phyloP scores from a whole-genome alignment of 331 rosid species.

The Arachis monticola region DNA sequence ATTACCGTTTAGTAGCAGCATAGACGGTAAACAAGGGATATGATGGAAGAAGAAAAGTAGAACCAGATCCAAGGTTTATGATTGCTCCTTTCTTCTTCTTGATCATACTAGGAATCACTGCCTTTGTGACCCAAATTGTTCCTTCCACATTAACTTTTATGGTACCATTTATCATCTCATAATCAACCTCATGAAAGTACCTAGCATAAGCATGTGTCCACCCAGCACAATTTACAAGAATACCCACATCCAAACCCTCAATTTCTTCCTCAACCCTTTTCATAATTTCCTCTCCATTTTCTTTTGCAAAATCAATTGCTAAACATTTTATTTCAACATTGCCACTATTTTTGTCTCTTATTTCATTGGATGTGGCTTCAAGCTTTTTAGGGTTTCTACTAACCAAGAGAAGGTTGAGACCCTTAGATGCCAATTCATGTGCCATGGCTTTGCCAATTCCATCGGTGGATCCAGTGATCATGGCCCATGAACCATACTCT shows the following conservation, averaged over 20 bases:
- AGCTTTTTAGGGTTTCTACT: conserved; percentile 69
- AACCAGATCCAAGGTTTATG: conserved; percentile 48
- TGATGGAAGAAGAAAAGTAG: conserved; percentile 44
- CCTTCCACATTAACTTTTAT: conserved; percentile 42
- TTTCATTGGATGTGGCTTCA: conserved; percentile 51
- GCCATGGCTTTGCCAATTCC: conserved; percentile 85
- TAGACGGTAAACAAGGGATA: conserved; percentile 44
- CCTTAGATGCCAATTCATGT: conserved; percentile 57
- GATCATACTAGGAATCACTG: conserved; percentile 43
- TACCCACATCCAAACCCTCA: conserved; percentile 43
- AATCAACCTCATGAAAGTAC: conserved; percentile 49
- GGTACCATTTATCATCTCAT: conserved; percentile 35
- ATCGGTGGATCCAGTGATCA: conserved; percentile 78
- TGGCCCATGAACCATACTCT: conserved; percentile 75
- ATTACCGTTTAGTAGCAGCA: conserved; percentile 50
- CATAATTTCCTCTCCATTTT: conserved; percentile 33
- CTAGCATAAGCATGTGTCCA: conserved; percentile 46
- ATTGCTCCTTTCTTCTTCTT: conserved; percentile 48
- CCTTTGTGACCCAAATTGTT: conserved; percentile 42
- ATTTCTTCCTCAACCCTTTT: conserved; percentile 37
- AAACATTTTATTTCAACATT: conserved; percentile 33
- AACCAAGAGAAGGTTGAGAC: conserved; percentile 65
- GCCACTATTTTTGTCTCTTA: conserved; percentile 38
- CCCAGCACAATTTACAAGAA: conserved; percentile 45
- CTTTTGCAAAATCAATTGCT: conserved; percentile 43